phyloP scores from a whole-genome alignment of 2,329 filamentous ascomycete genomes.

The Nigrospora sphaerica region DNA sequence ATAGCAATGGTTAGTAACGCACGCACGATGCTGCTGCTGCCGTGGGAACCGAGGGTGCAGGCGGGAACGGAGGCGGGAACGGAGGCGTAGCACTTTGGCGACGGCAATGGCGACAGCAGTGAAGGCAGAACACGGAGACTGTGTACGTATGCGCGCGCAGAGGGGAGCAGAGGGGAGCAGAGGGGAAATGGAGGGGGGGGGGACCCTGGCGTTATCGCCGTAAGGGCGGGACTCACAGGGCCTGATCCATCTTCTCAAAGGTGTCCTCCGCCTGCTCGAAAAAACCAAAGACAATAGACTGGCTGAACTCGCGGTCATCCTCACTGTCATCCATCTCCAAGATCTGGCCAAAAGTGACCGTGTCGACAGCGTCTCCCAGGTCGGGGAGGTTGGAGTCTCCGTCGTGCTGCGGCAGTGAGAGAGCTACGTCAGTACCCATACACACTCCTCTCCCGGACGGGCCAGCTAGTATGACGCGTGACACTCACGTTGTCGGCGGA shows the following conservation, averaged over 20 bases:
- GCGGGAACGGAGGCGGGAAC: too few species aligned
- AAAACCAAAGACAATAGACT: constrained; percentile 82
- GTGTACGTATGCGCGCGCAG: too few species aligned
- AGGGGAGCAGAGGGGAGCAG: too few species aligned
- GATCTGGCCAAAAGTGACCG: constrained; percentile 82
- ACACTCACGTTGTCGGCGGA: constrained; percentile 1
- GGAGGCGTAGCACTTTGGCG: too few species aligned
- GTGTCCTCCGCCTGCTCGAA: constrained; percentile 86
- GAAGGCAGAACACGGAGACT: too few species aligned
- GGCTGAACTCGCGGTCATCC: constrained; percentile 79
- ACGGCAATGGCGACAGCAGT: too few species aligned
- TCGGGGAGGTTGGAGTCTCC: constrained; percentile 47
- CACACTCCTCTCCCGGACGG: background rate
- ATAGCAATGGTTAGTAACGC: constrained; percentile 6
- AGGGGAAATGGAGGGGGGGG: too few species aligned
- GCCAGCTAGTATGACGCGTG: background rate
- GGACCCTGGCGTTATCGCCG: too few species aligned
- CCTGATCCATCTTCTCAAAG: constrained; percentile 75
- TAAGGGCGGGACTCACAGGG: constrained; percentile 57
- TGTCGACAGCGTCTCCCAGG: constrained; percentile 72
- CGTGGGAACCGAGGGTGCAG: too few species aligned
- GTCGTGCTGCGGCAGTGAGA: constrained; percentile 32
- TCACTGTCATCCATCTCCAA: constrained; percentile 96
- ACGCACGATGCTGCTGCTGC: background rate
- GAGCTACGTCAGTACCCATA: background rate